These are phyloP conservation scores for Corynascus novoguineensis DNA, from an alignment of 495 filamentous ascomycete species.

Conservation along the genomic window DNA sequence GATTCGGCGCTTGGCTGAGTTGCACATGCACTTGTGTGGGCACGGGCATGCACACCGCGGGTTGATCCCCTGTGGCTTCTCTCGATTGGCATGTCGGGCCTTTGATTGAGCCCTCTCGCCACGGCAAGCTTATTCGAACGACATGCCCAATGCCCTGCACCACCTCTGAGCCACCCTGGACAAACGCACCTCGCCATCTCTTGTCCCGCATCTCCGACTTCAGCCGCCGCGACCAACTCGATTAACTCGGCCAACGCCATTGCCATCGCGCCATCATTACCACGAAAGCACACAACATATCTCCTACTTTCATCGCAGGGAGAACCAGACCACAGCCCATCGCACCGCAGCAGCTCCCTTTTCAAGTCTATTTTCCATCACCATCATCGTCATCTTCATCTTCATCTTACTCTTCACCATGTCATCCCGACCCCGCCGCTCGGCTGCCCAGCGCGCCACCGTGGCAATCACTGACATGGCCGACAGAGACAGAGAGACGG, in stretches of 20 bases:
- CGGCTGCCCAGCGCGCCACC: slow-evolving; percentile 44
- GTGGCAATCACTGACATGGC: slow-evolving; percentile 48
- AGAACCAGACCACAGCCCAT: neutral
- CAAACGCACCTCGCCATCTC: slow-evolving; percentile 6
- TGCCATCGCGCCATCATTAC: neutral
- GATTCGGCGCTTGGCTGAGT: slow-evolving; percentile 6
- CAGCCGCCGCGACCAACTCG: slow-evolving; percentile 2
- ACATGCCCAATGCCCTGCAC: slow-evolving; percentile 6
- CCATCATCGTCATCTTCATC: neutral
- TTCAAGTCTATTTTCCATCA: neutral
- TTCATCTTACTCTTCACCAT: slow-evolving; percentile 23
- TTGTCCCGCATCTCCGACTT: slow-evolving; percentile 2
- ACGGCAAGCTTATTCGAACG: slow-evolving; percentile 20
- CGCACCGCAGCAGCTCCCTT: slow-evolving; percentile 1
- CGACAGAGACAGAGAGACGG: slow-evolving; percentile 38
- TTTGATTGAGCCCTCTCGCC: slow-evolving; percentile 7
- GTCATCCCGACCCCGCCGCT: slow-evolving; percentile 42
- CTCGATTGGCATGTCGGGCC: slow-evolving; percentile 18
- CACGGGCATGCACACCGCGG: too few species aligned
- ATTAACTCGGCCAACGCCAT: neutral
- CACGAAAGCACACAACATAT: neutral
- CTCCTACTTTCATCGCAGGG: neutral
- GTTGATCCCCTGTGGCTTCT: slow-evolving; percentile 11
- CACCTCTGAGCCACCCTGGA: slow-evolving; percentile 3
- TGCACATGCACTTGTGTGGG: neutral